Evolutionary conservation across 345 rosid species (phyloP).

Genomic region (Cardamine resedifolia): DNA sequence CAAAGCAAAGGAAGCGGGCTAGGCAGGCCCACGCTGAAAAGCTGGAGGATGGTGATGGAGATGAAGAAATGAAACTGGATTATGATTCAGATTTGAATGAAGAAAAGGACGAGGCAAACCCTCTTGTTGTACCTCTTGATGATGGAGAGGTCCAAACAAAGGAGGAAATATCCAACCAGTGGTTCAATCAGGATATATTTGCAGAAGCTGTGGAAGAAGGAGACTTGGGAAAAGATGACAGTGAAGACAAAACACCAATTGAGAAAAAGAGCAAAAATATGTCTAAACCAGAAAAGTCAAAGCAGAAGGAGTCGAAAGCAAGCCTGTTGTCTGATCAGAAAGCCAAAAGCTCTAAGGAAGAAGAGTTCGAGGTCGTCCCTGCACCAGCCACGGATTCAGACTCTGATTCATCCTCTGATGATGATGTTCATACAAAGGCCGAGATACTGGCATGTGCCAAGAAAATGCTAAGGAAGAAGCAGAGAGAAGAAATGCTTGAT

Average conservation of each 20-base stretch:
- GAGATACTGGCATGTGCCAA: conserved; percentile 89
- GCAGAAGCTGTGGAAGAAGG: conserved; percentile 77
- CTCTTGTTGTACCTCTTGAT: conserved; percentile 71
- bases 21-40: conserved; percentile 61
- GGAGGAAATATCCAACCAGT: conserved; percentile 70
- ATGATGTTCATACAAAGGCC: conserved; percentile 63
- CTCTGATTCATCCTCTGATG: conserved; percentile 77
- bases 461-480: conserved; percentile 92
- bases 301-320: conserved; percentile 41
- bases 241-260: conserved; percentile 57
- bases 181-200: conserved; percentile 89
- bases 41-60: conserved; percentile 63
- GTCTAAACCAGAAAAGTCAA: conserved; percentile 28
- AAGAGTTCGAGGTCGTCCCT: conserved; percentile 84
- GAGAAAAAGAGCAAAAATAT: conserved; percentile 32
- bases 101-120: conserved; percentile 68
- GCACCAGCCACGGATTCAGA: conserved; percentile 73
- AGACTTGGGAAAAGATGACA: conserved; percentile 53
- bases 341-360: conserved; percentile 38
- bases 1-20: conserved; percentile 81
- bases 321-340: conserved; percentile 20
- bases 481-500: conserved; percentile 76
- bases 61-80: conserved; percentile 47
- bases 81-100: conserved; percentile 69
- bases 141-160: conserved; percentile 61